Percentiles rank a stretch among this genome's conserved stretches.
phyloP scores from a whole-genome alignment of 345 rosid species.

The Populus ilicifolia region DNA sequence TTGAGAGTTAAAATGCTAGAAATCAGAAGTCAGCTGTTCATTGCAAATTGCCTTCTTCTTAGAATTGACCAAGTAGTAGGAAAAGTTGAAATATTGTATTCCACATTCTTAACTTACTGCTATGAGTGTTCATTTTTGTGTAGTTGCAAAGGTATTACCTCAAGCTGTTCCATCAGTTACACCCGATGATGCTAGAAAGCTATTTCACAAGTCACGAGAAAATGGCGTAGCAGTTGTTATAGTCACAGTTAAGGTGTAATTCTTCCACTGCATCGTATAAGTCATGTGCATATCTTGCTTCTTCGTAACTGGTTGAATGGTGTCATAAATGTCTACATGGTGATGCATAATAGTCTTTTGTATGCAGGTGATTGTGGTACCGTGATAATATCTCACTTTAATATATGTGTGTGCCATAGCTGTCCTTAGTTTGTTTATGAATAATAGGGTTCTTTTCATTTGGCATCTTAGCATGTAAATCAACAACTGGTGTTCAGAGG shows the following conservation, averaged over 20 bases:
- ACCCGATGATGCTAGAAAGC: conserved; percentile 30
- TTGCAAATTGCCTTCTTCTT: background rate
- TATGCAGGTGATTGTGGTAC: background rate
- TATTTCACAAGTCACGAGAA: conserved; percentile 27
- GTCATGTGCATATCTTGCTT: background rate
- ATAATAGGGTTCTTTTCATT: background rate
- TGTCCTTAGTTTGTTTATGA: background rate
- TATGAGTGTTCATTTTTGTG: background rate
- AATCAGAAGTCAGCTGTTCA: background rate
- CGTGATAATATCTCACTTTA: background rate
- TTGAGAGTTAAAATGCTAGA: background rate
- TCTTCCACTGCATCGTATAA: background rate
- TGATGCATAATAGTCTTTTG: background rate
- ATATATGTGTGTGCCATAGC: background rate
- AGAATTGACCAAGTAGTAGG: background rate
- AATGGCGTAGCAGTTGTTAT: conserved; percentile 29
- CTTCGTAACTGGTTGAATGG: background rate
- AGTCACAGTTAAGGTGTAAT: conserved; percentile 32
- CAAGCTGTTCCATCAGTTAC: conserved; percentile 32
- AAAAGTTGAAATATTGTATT: background rate
- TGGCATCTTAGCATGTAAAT: background rate
- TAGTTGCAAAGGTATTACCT: conserved; percentile 32
- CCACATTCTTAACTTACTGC: background rate
- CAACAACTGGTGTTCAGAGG: background rate
- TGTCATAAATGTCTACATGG: background rate